Conservation (phyloP, 331 rosid species). For the Malus hybrid region DNA sequence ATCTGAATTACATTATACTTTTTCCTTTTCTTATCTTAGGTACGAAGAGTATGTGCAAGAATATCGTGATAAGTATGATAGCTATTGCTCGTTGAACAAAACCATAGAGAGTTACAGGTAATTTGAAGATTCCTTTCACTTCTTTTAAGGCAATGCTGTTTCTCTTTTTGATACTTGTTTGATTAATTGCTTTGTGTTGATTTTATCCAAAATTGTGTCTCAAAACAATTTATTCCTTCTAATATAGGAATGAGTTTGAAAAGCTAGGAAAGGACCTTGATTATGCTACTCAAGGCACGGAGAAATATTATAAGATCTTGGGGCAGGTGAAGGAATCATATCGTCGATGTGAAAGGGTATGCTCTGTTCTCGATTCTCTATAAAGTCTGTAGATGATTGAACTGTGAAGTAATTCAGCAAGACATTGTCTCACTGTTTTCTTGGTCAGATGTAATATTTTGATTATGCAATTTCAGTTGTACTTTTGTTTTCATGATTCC, state of each 20-base stretch:
- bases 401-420: neutral
- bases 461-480: neutral
- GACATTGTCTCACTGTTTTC: neutral
- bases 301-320: constrained; percentile 41
- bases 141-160: neutral
- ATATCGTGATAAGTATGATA: constrained; percentile 79
- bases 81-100: constrained; percentile 79
- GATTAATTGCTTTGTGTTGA: constrained; percentile 5
- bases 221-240: constrained; percentile 19
- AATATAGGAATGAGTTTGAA: constrained; percentile 57
- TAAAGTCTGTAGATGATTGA: neutral
- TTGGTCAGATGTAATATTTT: neutral
- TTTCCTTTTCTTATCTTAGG: constrained; percentile 27
- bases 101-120: constrained; percentile 78
- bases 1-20: neutral
- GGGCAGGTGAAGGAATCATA: constrained; percentile 68
- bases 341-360: constrained; percentile 58
- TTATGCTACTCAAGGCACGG: constrained; percentile 41
- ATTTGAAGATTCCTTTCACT: neutral
- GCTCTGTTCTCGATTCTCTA: constrained; percentile 4
- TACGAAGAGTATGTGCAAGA: constrained; percentile 85
- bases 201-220: constrained; percentile 1
- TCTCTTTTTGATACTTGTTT: neutral
- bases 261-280: constrained; percentile 64
- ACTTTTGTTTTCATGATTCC: neutral